Percentiles rank a stretch among this genome's conserved stretches.
These are phyloP conservation scores for Plasmodium gonderi DNA, from an alignment of 169 alveolate species.

Conservation along the genomic window DNA sequence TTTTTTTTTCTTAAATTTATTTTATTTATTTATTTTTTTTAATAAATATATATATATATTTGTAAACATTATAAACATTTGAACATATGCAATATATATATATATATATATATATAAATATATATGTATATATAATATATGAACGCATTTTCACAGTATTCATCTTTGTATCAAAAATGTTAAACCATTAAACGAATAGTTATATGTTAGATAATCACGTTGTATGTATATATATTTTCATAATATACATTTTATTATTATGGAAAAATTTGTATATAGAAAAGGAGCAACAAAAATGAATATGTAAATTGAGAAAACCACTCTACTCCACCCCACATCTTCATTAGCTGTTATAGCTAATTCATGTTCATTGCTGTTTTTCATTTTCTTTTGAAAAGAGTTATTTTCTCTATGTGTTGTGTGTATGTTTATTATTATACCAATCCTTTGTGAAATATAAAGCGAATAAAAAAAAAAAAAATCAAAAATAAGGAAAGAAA, in stretches of 20 bases:
- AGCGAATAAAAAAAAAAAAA: too few relatives aligned
- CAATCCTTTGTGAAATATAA: too few relatives aligned
- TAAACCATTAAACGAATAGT: slow-evolving; percentile 20
- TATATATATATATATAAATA: not conserved
- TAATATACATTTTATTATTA: not conserved
- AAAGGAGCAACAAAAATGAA: not conserved
- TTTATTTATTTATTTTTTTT: not conserved
- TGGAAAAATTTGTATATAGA: not conserved
- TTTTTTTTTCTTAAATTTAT: too few relatives aligned
- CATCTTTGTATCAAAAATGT: slow-evolving; percentile 15
- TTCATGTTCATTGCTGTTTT: not conserved
- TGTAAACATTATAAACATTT: not conserved
- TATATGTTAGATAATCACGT: not conserved
- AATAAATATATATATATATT: not conserved
- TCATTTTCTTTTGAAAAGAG: not conserved
- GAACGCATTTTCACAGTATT: not conserved
- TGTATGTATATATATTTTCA: not conserved
- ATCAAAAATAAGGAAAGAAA: too few relatives aligned
- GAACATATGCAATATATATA: not conserved
- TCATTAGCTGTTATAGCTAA: not conserved
- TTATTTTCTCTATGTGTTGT: not conserved
- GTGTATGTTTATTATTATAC: not conserved
- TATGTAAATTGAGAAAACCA: not conserved
- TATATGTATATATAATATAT: not conserved
- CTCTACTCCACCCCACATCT: not conserved